Evolutionary conservation across 2,329 filamentous ascomycete species (phyloP).

Genomic region (Didymellaceae sp.): DNA sequence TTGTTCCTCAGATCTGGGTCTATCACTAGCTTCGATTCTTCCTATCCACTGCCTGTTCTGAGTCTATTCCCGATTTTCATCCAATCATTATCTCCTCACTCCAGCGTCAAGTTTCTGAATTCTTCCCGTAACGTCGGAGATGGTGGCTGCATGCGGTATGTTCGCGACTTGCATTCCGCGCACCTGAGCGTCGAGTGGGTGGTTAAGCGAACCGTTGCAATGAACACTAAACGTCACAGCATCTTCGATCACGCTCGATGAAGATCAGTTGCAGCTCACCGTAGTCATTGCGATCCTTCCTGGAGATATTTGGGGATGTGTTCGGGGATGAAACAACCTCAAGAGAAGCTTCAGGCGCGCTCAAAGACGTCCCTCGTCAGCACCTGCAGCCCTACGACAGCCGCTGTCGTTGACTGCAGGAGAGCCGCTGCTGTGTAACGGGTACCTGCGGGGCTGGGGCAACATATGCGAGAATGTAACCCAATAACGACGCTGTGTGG

Average conservation of each 20-base stretch:
- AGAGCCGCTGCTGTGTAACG: constrained; percentile 23
- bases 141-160: constrained; percentile 38
- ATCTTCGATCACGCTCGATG: background rate
- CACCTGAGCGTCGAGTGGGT: constrained; percentile 16
- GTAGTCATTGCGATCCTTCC: background rate
- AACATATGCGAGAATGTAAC: constrained; percentile 24
- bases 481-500: constrained; percentile 22
- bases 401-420: constrained; percentile 3
- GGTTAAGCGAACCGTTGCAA: constrained; percentile 18
- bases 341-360: background rate
- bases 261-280: background rate
- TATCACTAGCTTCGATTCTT: constrained; percentile 18
- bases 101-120: constrained; percentile 10
- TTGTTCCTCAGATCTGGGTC: constrained; percentile 17
- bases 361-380: background rate
- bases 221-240: constrained; percentile 9
- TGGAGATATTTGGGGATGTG: background rate
- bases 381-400: constrained; percentile 13
- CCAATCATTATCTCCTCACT: constrained; percentile 4
- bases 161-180: constrained; percentile 23
- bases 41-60: constrained; percentile 12
- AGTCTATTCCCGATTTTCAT: constrained; percentile 1
- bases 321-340: background rate
- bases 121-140: constrained; percentile 22
- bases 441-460: constrained; percentile 24